phyloP scores from a whole-genome alignment of 106 monocot genomes.

The Dactylorhiza incarnata region DNA sequence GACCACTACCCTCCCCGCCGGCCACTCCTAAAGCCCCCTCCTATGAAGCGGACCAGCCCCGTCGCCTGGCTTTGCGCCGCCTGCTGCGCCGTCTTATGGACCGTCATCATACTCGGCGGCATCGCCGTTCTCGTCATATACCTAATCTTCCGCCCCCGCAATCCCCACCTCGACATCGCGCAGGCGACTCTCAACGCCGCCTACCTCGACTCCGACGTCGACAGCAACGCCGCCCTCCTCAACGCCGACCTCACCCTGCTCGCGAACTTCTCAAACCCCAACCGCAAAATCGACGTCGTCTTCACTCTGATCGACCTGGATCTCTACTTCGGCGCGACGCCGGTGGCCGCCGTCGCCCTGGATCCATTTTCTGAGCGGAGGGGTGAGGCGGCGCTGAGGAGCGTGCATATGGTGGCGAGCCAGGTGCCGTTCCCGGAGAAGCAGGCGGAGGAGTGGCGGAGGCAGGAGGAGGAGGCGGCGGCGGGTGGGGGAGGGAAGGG shows the following conservation, averaged over 20 bases:
- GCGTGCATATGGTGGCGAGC: conserved; percentile 55
- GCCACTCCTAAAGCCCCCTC: conserved; percentile 2
- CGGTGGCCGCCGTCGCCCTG: conserved; percentile 50
- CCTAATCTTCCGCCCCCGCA: conserved; percentile 58
- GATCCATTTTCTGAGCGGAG: conserved; percentile 30
- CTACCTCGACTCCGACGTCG: conserved; percentile 44
- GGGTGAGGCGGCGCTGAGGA: conserved; percentile 25
- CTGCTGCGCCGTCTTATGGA: conserved; percentile 48
- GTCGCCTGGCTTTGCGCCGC: conserved; percentile 23
- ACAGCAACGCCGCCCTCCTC: conserved; percentile 23
- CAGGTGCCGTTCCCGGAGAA: conserved; percentile 29
- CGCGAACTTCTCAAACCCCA: conserved; percentile 74
- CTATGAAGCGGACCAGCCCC: conserved; percentile 12
- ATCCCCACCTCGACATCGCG: conserved; percentile 49
- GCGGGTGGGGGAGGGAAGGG: conserved; percentile 1
- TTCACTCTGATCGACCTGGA: conserved; percentile 42
- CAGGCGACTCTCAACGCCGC: conserved; percentile 58
- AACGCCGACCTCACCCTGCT: conserved; percentile 81
- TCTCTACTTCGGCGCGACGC: conserved; percentile 39
- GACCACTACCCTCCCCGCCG: background rate
- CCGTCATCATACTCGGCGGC: conserved; percentile 44
- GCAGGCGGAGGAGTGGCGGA: conserved; percentile 27
- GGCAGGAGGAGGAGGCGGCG: conserved; percentile 7
- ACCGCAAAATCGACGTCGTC: conserved; percentile 41
- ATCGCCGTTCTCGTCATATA: conserved; percentile 45